Base-by-base conservation (phyloP, 306 rosid genomes). In the Cucurbita moschata region DNA sequence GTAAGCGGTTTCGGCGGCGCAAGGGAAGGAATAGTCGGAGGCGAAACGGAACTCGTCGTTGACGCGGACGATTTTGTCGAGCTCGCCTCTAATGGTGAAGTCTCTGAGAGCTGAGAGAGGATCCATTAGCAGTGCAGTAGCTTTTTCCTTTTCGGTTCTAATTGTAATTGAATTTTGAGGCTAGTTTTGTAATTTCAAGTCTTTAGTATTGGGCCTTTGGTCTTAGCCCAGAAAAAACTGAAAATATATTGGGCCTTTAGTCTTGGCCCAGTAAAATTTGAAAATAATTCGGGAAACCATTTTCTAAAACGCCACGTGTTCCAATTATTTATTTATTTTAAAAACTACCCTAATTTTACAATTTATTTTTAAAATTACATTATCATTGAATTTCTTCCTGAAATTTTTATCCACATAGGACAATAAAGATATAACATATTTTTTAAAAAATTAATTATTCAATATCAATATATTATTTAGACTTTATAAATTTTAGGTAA, bases 91-190 rank as follows among this genome's bases (percentile, higher is more conserved):
- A 57, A 88, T 82, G 42, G 97, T 95, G 85, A 84, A 91, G 73
- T 95, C 97, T 58, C 99, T 76, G n/a, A 95, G 86, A 30, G 95
- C 92, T 0, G 99, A 84, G 72, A 95, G 92, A 12, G 99, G 99
- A 80, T 95, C 99, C 99, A 95, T 77, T 13, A 5, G 2, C 58
- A 44, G 47, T 74, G 15, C 6, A 12, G 43, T 30, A 14, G 18
- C 2, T 46, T 15, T 15, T 46, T 7, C 5, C 3, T 44, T 15
- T 12, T 7, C 14, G 4, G 54, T 16, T 14, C 35, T 0, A 40
- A 26, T 23, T 68, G 44, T 40, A 15, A 15, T 13, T 14, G 38
- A 10, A 18, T 9, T 26, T 13, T 11, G 6, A 49, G 74, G 74
- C 1, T 69, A 69, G 11, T 14, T 49, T 26, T 4, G 58, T 69